Conservation (phyloP, 140 eudicot species). For the Anethum foeniculum region DNA sequence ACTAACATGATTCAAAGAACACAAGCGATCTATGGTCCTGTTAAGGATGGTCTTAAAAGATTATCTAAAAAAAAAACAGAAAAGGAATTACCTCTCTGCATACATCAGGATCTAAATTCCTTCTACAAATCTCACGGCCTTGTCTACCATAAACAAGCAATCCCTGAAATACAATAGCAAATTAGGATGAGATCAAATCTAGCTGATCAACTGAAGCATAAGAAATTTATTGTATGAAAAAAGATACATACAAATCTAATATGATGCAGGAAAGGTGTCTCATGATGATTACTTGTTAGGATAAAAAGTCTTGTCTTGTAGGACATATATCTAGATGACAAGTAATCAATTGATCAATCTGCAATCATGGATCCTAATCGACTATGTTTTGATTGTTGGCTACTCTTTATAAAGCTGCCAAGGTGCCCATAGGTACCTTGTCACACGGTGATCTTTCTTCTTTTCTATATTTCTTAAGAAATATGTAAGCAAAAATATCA, state of each 20-base stretch:
- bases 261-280: not conserved
- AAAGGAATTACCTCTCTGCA: constrained; percentile 63
- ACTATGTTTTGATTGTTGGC: not conserved
- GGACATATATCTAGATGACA: not conserved
- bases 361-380: not conserved
- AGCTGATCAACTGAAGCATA: not conserved
- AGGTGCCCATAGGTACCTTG: not conserved
- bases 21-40: constrained; percentile 3
- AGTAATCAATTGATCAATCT: not conserved
- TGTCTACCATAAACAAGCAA: constrained; percentile 89
- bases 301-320: not conserved
- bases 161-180: constrained; percentile 45
- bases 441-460: not conserved
- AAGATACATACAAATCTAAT: not conserved
- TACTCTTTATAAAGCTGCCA: not conserved
- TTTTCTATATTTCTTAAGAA: not conserved
- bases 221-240: not conserved
- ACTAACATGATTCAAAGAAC: not conserved
- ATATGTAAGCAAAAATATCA: not conserved
- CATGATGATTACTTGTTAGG: not conserved
- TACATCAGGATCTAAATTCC: constrained; percentile 50
- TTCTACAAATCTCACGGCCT: constrained; percentile 79
- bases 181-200: not conserved
- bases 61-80: not conserved
- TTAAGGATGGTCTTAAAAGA: not conserved